phyloP scores from a whole-genome alignment of 1,139 yeast genomes.

The Sugiyamaella pinicola region DNA sequence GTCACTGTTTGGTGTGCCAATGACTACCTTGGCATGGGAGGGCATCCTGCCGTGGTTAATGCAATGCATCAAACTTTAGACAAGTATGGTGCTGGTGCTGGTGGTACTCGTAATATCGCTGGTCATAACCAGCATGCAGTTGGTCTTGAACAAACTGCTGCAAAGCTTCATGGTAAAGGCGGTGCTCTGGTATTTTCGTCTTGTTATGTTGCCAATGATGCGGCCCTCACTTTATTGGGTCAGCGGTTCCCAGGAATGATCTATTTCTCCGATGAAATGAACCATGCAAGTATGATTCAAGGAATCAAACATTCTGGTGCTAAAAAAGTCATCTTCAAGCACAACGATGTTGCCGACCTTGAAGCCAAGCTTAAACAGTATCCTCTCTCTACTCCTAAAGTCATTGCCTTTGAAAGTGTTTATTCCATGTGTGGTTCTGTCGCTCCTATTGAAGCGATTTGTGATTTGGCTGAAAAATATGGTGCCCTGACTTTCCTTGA shows the following conservation, averaged over 20 bases:
- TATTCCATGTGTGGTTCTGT: constrained; percentile 99
- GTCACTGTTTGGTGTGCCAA: constrained; percentile 99
- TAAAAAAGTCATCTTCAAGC: constrained; percentile 85
- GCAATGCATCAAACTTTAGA: constrained; percentile 82
- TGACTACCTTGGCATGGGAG: constrained; percentile 95
- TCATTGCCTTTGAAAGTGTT: constrained; percentile 95
- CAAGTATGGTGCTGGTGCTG: constrained; percentile 97
- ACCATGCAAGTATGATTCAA: constrained; percentile 97
- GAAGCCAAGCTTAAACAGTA: constrained; percentile 74
- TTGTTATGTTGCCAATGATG: constrained; percentile 96
- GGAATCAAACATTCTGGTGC: constrained; percentile 93
- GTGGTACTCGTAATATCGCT: constrained; percentile 98
- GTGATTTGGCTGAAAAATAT: constrained; percentile 95
- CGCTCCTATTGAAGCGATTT: constrained; percentile 87
- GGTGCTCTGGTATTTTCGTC: constrained; percentile 94
- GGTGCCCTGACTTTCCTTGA: constrained; percentile 96
- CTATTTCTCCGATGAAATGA: constrained; percentile 86
- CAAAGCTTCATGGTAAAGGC: constrained; percentile 90
- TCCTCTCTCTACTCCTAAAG: constrained; percentile 84
- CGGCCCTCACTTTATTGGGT: constrained; percentile 89
- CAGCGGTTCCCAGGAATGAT: constrained; percentile 88
- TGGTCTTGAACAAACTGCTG: constrained; percentile 79
- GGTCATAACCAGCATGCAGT: constrained; percentile 94
- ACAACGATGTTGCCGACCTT: constrained; percentile 81
- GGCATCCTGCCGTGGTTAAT: constrained; percentile 66